Conservation (phyloP, 2,329 filamentous ascomycete genomes). For the Epichloe hybrida region DNA sequence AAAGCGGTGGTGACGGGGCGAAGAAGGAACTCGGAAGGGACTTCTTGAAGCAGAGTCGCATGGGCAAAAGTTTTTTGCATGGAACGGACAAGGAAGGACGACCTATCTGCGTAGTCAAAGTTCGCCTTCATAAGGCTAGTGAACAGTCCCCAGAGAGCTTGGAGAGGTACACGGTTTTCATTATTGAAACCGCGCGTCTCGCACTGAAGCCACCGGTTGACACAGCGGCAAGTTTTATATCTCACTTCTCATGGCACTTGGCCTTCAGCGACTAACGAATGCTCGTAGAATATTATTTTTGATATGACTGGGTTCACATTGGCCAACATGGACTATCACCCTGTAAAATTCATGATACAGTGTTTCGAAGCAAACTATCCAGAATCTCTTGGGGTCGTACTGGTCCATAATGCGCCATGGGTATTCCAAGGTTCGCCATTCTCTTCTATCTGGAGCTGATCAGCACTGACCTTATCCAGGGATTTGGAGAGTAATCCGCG, state of each 20-base stretch:
- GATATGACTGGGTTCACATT: constrained; percentile 91
- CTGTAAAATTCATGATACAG: constrained; percentile 98
- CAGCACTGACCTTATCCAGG: constrained; percentile 30
- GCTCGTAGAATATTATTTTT: constrained; percentile 67
- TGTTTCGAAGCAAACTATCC: constrained; percentile 99
- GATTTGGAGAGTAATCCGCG: constrained; percentile 91
- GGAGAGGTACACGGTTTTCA: constrained; percentile 82
- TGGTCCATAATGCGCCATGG: constrained; percentile 96
- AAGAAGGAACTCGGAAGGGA: constrained; percentile 56
- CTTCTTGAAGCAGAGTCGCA: constrained; percentile 69
- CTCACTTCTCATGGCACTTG: too few relatives aligned
- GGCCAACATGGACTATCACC: constrained; percentile 96
- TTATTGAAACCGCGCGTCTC: constrained; percentile 88
- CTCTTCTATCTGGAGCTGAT: background rate
- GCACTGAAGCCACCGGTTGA: constrained; percentile 68
- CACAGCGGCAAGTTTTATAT: constrained; percentile 61
- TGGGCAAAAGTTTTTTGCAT: constrained; percentile 90
- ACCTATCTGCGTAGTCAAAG: constrained; percentile 77
- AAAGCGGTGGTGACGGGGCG: constrained; percentile 37
- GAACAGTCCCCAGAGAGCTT: constrained; percentile 73
- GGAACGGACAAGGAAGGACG: constrained; percentile 72
- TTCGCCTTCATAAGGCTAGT: constrained; percentile 65
- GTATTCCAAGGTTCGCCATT: constrained; percentile 65
- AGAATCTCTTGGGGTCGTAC: constrained; percentile 74
- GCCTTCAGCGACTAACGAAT: background rate